Base-by-base conservation (phyloP, 164 flowering plant genomes). In the Chloranthus sessilifolius region DNA sequence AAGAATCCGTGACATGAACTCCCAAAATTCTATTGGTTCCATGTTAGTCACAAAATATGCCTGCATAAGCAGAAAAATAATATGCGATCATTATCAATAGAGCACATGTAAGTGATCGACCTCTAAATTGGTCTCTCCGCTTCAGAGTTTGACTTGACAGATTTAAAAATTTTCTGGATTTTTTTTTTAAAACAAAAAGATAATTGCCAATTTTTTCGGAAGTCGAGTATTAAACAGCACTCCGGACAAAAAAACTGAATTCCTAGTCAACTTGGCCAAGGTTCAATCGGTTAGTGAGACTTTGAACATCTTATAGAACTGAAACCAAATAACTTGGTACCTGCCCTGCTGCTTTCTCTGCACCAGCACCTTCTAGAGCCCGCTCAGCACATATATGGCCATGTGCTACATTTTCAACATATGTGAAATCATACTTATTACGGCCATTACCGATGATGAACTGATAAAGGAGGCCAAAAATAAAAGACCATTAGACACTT, bases 11-110 rank as follows among this genome's bases (percentile, higher is more conserved):
- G 97, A 84, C 53, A 87, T 54, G 52, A 94, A 94, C 58, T 86
- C 97, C 99, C 99, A 89, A 62, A 94, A 94, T 62, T 86, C 83
- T 59, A 86, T 81, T 8, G 99, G 82, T 54, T 94, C 97, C 92
- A 71, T 76, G 65, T 94, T 94, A 35, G 99, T 94, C 33, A 94
- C 56, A 60, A 94, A 83, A 71, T 76, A 94, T 58, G 99, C 96
- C 99, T 92, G 74, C 64, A 65, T 23, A 63, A 49, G 9, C 26
- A 51, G 47, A 59, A 55, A n/a, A n/a, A n/a, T n/a, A n/a, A n/a
- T n/a, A n/a, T n/a, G n/a, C n/a, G n/a, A n/a, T n/a, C n/a, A n/a
- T n/a, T n/a, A n/a, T n/a, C n/a, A n/a, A n/a, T n/a, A n/a, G n/a
- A n/a, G n/a, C n/a, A n/a, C n/a, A n/a, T n/a, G n/a, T n/a, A n/a